These are phyloP conservation scores for Stagonosporopsis tanaceti DNA, from an alignment of 2,329 filamentous ascomycete species.

Conservation along the genomic window DNA sequence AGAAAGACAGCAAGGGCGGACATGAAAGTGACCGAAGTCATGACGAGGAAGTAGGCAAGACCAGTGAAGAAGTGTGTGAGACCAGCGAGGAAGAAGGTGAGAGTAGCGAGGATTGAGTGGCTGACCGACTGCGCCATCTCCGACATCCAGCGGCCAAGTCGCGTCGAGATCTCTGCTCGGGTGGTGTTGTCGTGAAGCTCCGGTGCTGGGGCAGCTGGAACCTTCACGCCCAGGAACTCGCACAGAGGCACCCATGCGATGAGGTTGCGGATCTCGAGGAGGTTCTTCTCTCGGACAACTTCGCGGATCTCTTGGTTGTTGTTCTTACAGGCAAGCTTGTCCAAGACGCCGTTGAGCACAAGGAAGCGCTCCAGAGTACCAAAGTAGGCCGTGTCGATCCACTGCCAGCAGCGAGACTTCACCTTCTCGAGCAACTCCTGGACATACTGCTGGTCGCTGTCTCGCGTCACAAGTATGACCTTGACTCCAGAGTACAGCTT, in stretches of 20 bases:
- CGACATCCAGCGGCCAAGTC: not conserved
- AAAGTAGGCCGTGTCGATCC: slow-evolving; percentile 7
- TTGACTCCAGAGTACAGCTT: slow-evolving; percentile 29
- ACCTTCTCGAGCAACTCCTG: not conserved
- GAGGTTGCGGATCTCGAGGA: slow-evolving; percentile 37
- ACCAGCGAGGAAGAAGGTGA: not conserved
- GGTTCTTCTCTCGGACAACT: slow-evolving; percentile 28
- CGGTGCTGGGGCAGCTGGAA: slow-evolving; percentile 36
- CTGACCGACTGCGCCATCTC: not conserved
- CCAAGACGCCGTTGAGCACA: not conserved
- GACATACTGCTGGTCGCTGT: not conserved
- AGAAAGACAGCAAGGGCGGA: not conserved
- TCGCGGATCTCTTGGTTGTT: slow-evolving; percentile 26
- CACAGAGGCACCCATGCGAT: slow-evolving; percentile 43
- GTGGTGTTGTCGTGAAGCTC: slow-evolving; percentile 15
- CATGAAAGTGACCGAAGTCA: not conserved
- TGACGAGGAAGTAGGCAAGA: not conserved
- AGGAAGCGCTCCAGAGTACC: slow-evolving; percentile 5
- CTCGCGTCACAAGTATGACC: slow-evolving; percentile 24
- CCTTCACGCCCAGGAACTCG: slow-evolving; percentile 32
- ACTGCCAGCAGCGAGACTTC: slow-evolving; percentile 1
- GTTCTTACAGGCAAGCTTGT: not conserved
- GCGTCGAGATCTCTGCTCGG: not conserved
- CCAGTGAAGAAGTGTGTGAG: too few relatives aligned
- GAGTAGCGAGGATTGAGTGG: not conserved